These are phyloP conservation scores for Hypholoma sublateritium DNA, from an alignment of 768 basidiomycete species.

Conservation along the genomic window DNA sequence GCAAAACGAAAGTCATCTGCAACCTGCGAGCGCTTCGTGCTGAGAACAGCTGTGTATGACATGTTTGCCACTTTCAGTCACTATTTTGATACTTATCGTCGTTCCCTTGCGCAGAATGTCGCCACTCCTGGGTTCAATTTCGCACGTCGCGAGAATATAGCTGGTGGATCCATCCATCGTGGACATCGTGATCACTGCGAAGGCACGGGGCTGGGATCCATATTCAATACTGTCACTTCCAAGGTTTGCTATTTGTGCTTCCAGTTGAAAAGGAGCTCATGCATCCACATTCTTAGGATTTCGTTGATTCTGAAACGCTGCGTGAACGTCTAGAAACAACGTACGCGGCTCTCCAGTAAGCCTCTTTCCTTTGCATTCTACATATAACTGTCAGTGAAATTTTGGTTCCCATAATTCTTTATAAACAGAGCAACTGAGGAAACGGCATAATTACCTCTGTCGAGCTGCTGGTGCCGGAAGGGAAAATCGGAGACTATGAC, in stretches of 20 bases:
- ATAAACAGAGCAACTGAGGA: too few species aligned
- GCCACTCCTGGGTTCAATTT: slow-evolving; percentile 25
- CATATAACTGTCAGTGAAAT: too few species aligned
- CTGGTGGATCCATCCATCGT: not conserved
- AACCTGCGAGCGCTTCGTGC: slow-evolving; percentile 22
- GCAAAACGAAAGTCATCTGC: slow-evolving; percentile 23
- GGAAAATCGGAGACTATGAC: too few species aligned
- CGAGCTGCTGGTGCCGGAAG: too few species aligned
- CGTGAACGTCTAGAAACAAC: too few species aligned
- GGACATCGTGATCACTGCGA: slow-evolving; percentile 29
- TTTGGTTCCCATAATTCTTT: too few species aligned
- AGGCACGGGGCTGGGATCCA: slow-evolving; percentile 25
- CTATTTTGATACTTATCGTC: not conserved
- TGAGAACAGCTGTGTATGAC: slow-evolving; percentile 25
- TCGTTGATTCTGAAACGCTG: too few species aligned
- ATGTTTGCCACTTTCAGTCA: not conserved
- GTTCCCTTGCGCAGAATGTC: slow-evolving; percentile 10
- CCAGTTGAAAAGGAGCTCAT: too few species aligned
- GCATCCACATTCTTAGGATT: too few species aligned
- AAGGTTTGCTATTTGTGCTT: not conserved
- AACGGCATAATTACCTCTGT: too few species aligned
- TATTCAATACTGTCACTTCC: slow-evolving; percentile 21
- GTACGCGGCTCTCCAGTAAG: too few species aligned
- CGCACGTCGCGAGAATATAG: slow-evolving; percentile 11
- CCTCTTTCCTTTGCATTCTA: too few species aligned